Evolutionary conservation across 805 yeast genomes (phyloP).

Genomic region (Saccharomycopsis oosterbeekiorum): DNA sequence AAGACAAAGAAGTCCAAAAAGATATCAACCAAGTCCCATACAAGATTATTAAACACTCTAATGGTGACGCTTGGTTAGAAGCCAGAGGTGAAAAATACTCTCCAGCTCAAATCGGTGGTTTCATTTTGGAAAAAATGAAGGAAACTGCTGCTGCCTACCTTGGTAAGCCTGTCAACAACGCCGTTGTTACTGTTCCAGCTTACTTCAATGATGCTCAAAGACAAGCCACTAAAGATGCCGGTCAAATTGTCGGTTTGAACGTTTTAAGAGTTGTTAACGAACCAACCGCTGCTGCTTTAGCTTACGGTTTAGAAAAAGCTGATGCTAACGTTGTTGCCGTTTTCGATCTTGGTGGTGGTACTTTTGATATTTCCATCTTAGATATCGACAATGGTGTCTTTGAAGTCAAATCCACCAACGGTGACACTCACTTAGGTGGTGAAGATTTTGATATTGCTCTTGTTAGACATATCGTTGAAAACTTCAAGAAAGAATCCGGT

Average conservation of each 20-base stretch:
- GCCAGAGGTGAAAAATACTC: constrained; percentile 83
- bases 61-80: constrained; percentile 96
- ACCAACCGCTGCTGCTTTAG: constrained; percentile 91
- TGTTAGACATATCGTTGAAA: constrained; percentile 73
- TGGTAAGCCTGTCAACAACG: constrained; percentile 79
- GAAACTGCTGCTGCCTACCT: constrained; percentile 92
- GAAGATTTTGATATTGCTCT: constrained; percentile 84
- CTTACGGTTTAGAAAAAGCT: constrained; percentile 83
- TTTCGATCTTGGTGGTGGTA: constrained; percentile 98
- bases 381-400: constrained; percentile 97
- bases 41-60: constrained; percentile 78
- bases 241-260: constrained; percentile 92
- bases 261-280: constrained; percentile 84
- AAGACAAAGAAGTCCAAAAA: constrained; percentile 82
- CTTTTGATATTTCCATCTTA: constrained; percentile 91
- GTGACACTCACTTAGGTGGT: constrained; percentile 91
- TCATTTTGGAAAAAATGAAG: constrained; percentile 91
- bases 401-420: constrained; percentile 95
- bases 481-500: constrained; percentile 68
- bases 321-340: constrained; percentile 83
- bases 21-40: constrained; percentile 83
- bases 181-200: constrained; percentile 87
- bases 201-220: constrained; percentile 87
- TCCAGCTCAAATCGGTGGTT: constrained; percentile 94
- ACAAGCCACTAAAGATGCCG: constrained; percentile 94